Evolutionary conservation across 73 alveolate genomes (phyloP).

Genomic region (Durusdinium trenchii): DNA sequence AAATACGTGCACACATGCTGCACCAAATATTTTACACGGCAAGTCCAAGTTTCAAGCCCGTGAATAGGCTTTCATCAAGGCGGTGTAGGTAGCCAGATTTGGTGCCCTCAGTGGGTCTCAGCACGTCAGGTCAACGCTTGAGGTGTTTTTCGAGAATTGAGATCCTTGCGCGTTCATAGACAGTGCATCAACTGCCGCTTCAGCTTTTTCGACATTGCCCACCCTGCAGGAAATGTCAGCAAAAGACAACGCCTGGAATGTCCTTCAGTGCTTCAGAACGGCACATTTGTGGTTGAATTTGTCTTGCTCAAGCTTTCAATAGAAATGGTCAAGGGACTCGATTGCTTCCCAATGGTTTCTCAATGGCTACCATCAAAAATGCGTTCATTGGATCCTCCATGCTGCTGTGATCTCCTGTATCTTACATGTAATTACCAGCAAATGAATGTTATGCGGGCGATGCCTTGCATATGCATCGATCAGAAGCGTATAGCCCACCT

Average conservation of each 20-base stretch:
- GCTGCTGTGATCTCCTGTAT: too few species aligned
- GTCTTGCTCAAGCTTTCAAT: background rate
- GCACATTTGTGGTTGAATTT: background rate
- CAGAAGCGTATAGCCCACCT: conserved; percentile 91
- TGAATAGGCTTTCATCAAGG: conserved; percentile 84
- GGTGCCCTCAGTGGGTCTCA: conserved; percentile 9
- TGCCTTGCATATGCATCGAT: conserved; percentile 45
- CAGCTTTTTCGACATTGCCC: background rate
- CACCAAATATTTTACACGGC: background rate
- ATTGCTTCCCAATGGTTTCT: background rate
- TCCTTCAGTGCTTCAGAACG: background rate
- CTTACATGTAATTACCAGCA: too few species aligned
- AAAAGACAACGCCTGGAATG: background rate
- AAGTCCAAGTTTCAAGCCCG: background rate
- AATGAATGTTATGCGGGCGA: background rate
- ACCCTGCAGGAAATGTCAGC: background rate
- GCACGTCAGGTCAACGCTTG: background rate
- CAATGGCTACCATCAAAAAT: background rate
- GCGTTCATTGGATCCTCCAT: background rate
- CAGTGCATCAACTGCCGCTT: background rate
- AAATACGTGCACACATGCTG: background rate
- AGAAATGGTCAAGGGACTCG: too few species aligned
- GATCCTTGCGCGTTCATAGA: background rate
- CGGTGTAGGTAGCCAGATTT: conserved; percentile 86
- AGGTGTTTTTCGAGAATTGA: background rate